Evolutionary conservation across 1,139 yeast species (phyloP).

Genomic region (Geotrichum bryndzae): DNA sequence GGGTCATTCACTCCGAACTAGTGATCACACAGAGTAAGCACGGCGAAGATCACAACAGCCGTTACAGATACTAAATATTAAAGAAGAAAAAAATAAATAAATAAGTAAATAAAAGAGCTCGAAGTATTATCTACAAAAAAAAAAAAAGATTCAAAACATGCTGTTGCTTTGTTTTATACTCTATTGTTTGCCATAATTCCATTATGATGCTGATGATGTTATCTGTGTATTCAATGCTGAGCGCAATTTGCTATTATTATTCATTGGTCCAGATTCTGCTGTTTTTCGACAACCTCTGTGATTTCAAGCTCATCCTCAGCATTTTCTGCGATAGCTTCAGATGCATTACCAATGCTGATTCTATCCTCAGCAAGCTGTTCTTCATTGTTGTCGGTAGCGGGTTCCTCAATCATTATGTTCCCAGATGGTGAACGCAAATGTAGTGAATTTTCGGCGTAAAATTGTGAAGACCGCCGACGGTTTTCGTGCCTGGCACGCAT

Average conservation of each 20-base stretch:
- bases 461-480: conserved; percentile 5
- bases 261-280: neutral
- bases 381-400: neutral
- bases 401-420: neutral
- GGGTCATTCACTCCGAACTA: neutral
- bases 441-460: neutral
- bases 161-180: neutral
- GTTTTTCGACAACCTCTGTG: neutral
- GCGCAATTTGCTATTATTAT: neutral
- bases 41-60: neutral
- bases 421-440: neutral
- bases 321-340: neutral
- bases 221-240: neutral
- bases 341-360: neutral
- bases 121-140: neutral
- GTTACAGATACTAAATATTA: neutral
- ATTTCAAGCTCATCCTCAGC: neutral
- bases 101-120: neutral
- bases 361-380: neutral
- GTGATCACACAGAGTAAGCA: neutral
- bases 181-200: neutral
- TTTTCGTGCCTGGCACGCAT: conserved; percentile 19
- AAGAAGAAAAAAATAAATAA: no score
- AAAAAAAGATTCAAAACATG: neutral
- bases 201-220: neutral